These are phyloP conservation scores for Zizania palustris DNA, from an alignment of 202 grass and related monocot genomes.

Conservation along the genomic window DNA sequence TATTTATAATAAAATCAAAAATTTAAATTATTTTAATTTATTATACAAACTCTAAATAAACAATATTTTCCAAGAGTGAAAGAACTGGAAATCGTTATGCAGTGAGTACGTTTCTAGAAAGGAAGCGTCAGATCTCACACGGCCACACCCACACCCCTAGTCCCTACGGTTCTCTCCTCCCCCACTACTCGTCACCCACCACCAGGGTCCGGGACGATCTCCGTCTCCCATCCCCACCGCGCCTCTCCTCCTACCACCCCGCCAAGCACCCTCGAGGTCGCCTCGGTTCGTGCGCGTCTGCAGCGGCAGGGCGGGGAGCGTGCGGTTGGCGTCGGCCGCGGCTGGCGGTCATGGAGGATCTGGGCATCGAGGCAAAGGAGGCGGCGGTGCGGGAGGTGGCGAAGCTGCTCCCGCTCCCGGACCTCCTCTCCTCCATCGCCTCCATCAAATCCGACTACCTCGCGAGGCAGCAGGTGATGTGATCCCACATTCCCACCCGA, in stretches of 20 bases:
- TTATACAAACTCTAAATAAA: too few species aligned
- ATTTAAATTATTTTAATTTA: too few species aligned
- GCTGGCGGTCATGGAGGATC: conserved; percentile 75
- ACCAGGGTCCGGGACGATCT: conserved; percentile 25
- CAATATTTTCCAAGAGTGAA: too few species aligned
- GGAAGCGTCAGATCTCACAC: conserved; percentile 27
- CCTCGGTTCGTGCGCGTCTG: conserved; percentile 27
- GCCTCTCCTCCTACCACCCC: conserved; percentile 4
- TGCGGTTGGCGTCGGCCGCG: conserved; percentile 26
- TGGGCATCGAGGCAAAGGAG: conserved; percentile 98
- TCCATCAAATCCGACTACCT: conserved; percentile 97
- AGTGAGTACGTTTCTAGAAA: background rate
- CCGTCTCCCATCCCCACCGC: background rate
- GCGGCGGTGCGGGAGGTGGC: conserved; percentile 96
- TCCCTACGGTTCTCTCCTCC: background rate
- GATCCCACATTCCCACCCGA: conserved; percentile 35
- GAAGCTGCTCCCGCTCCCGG: conserved; percentile 86
- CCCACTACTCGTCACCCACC: conserved; percentile 5
- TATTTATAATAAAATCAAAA: too few species aligned
- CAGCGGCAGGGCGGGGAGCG: conserved; percentile 12
- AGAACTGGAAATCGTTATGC: background rate
- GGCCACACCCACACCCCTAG: background rate
- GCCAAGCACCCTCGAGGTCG: background rate
- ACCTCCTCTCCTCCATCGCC: conserved; percentile 84
- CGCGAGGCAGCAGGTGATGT: conserved; percentile 82